phyloP scores from a whole-genome alignment of 371 early-diverging fungal genomes.

The Globomyces sp. region DNA sequence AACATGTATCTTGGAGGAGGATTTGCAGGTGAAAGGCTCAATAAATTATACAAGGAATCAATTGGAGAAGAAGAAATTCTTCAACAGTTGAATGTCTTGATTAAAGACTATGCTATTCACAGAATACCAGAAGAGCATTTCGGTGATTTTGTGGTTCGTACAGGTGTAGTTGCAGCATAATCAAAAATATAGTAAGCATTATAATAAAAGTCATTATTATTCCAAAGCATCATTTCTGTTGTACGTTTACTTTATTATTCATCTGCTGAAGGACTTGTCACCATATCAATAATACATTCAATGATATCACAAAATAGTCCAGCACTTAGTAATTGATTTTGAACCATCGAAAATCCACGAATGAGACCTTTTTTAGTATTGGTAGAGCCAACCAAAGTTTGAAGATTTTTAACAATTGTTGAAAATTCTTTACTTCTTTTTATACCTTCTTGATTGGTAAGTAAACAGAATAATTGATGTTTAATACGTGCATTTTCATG shows the following conservation, averaged over 20 bases:
- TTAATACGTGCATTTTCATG: slow-evolving; percentile 13
- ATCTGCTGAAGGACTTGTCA: background rate
- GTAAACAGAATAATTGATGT: slow-evolving; percentile 14
- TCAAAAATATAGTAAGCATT: too few relatives aligned
- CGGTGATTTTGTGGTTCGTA: slow-evolving; percentile 92
- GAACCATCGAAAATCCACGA: slow-evolving; percentile 13
- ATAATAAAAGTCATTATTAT: background rate
- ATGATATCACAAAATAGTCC: slow-evolving; percentile 14
- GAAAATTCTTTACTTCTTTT: slow-evolving; percentile 13
- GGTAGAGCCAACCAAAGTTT: slow-evolving; percentile 4
- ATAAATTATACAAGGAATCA: slow-evolving; percentile 85
- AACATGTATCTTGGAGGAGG: slow-evolving; percentile 94
- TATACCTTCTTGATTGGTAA: slow-evolving; percentile 13
- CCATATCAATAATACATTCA: slow-evolving; percentile 9
- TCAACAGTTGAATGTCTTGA: slow-evolving; percentile 67
- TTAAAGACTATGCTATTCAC: slow-evolving; percentile 75
- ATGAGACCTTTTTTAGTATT: slow-evolving; percentile 10
- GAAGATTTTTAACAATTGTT: slow-evolving; percentile 2
- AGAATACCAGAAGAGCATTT: slow-evolving; percentile 75
- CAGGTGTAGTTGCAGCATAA: slow-evolving; percentile 59
- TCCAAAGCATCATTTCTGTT: background rate
- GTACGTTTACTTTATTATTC: background rate
- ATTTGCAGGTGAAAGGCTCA: slow-evolving; percentile 78
- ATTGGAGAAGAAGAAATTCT: slow-evolving; percentile 85
- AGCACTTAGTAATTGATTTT: slow-evolving; percentile 11